Base-by-base conservation (phyloP, 306 rosid genomes). In the Corylus americana region DNA sequence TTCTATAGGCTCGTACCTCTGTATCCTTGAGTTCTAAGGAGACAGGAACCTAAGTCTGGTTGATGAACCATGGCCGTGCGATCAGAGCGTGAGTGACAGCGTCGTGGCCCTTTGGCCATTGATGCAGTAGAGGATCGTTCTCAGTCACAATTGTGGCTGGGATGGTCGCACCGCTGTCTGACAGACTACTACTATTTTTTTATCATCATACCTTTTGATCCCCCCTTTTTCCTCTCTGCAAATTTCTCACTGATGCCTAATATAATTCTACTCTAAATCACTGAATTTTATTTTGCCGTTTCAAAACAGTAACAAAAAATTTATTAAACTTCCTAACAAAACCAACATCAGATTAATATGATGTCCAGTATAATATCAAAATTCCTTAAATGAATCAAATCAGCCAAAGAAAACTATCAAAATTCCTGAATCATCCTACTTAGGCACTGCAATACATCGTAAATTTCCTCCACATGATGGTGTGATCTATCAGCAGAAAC, bases 401-500 rank as follows among this genome's bases (percentile, higher is more conserved):
- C 18, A 20, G 16, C 62, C 35, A 2, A 49, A 58, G 51, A 67
- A 39, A 0, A 39, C 1, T 67, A 39, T 42, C 48, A 51, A 42
- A 39, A 67, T n/a, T 11, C 77, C 55, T 4, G 44, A 17, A 45
- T 70, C 68, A 64, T 77, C 63, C 57, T 70, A 22, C 70, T 74
- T 49, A 90, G 71, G 73, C 76, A 54, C 73, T 51, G 71, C 87
- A 85, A 73, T 58, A 81, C 70, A 64, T 78, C 69, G 29, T 75
- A 85, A 75, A 88, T 86, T 55, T 83, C 80, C 39, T 63, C 81
- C 35, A 75, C 75, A 71, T 73, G 80, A 73, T 75, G 66, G 74
- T 88, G 92, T 35, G 88, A 75, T 70, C 79, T 64, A 85, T 85
- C 86, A 8, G 85, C 81, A 4, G 88, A 88, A 79, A 85, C 82